phyloP scores from a whole-genome alignment of 768 basidiomycete species.

The Cystobasidium tubakii region DNA sequence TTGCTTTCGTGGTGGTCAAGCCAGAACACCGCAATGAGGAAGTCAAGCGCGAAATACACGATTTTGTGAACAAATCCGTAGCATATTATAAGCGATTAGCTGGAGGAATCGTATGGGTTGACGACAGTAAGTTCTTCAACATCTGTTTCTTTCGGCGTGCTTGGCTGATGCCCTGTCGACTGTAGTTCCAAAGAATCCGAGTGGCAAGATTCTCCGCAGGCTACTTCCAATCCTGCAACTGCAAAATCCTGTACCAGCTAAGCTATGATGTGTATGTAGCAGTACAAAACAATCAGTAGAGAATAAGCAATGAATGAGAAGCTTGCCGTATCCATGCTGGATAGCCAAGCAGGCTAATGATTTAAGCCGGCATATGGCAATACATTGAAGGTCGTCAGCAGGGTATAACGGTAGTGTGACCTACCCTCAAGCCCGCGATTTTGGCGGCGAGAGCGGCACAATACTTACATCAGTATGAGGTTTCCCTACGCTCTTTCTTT shows the following conservation, averaged over 20 bases:
- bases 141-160: background rate
- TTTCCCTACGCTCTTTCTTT: background rate
- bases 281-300: too few relatives aligned
- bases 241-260: background rate
- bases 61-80: background rate
- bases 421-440: too few relatives aligned
- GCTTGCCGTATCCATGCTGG: background rate
- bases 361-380: too few relatives aligned
- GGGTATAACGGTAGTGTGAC: too few relatives aligned
- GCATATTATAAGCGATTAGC: constrained; percentile 5
- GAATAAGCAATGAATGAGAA: background rate
- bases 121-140: background rate
- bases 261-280: background rate
- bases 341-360: background rate
- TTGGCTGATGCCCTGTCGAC: background rate
- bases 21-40: background rate
- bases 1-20: constrained; percentile 10
- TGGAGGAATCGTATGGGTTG: background rate
- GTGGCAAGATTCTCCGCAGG: background rate
- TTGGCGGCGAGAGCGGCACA: too few relatives aligned
- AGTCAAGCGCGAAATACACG: background rate
- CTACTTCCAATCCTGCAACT: background rate
- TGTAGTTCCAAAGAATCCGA: constrained; percentile 5
- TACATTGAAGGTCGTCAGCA: too few relatives aligned
- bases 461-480: too few relatives aligned